These are phyloP conservation scores for Fusarium proliferatum DNA, from an alignment of 2,329 filamentous ascomycete species.

Conservation along the genomic window DNA sequence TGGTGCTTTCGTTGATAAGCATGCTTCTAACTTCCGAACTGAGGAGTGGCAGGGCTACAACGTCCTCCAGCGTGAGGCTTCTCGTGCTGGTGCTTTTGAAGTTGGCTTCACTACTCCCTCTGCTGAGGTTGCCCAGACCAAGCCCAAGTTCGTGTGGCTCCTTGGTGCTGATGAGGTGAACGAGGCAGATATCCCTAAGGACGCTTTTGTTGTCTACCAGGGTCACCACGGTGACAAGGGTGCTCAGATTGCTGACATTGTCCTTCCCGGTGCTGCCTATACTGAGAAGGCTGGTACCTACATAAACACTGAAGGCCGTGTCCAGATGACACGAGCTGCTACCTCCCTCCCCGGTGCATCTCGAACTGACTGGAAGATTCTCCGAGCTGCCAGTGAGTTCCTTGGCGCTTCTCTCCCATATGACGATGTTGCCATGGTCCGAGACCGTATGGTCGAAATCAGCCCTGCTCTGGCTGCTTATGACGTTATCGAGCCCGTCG, in stretches of 20 bases:
- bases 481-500: constrained; percentile 87
- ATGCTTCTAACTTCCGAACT: constrained; percentile 87
- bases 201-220: constrained; percentile 97
- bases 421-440: constrained; percentile 88
- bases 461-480: constrained; percentile 90
- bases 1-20: constrained; percentile 91
- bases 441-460: constrained; percentile 95
- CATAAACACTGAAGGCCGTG: constrained; percentile 96
- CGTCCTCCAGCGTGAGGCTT: constrained; percentile 92
- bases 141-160: constrained; percentile 96
- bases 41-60: constrained; percentile 98
- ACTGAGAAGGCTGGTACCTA: constrained; percentile 97
- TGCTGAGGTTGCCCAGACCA: constrained; percentile 81
- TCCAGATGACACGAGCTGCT: constrained; percentile 91
- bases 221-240: constrained; percentile 96
- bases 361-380: constrained; percentile 98
- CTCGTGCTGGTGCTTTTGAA: constrained; percentile 92
- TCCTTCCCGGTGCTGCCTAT: constrained; percentile 94
- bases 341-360: constrained; percentile 89
- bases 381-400: constrained; percentile 92
- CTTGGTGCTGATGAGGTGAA: constrained; percentile 93
- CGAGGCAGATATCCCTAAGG: constrained; percentile 88
- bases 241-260: constrained; percentile 90
- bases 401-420: constrained; percentile 88
- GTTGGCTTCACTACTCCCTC: constrained; percentile 94